Evolutionary conservation across 1,284 basidiomycete species (phyloP), one percentile per base, ranked within the genome.

Genomic region (Peniophora sp.): DNA sequence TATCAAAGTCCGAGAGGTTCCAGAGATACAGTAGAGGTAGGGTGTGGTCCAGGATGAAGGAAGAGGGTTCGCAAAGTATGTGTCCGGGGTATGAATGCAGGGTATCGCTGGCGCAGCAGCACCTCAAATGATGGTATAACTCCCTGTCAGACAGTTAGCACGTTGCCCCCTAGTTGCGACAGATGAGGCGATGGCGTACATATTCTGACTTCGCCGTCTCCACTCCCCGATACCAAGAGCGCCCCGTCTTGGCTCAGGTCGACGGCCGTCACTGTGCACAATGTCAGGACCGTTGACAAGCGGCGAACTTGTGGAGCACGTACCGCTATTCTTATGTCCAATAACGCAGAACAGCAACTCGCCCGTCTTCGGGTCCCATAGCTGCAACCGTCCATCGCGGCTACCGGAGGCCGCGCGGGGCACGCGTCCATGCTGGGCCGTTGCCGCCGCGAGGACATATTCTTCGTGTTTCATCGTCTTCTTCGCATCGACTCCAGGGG

Each of bases 311-410:
- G 22, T 39, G 46, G n/a, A 32, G 32, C 44, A 63, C 75, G 45
- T 50, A 83, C 77, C 84, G 37, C 86, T 87, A 64, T 94, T 94
- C 68, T 92, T 93, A 68, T 95, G 92, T 2, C 91, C 92, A 65
- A 92, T 89, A 6, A 96, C 70, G 73, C 92, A 85, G 57, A 90
- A 83, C 62, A 93, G 90, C 41, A 87, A 79, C 56, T 83, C 78
- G 1, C 82, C 88, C 5, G 76, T 81, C 53, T 74, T 73, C 15
- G 86, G 79, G 62, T 95, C 88, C 91, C 92, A 96, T 64, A 93
- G 88, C 64, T 90, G 85, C 35, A 96, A 89, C 1, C 85, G 84
- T 20, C 92, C 81, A 67, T 97, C 93, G 65, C 95, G 95, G 18
- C 89, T 92, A 22, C 92, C 91, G 18, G 89, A 92, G 2, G 92